Base-by-base conservation (phyloP, 805 yeast genomes). In the Schizosaccharomyces japonicus region DNA sequence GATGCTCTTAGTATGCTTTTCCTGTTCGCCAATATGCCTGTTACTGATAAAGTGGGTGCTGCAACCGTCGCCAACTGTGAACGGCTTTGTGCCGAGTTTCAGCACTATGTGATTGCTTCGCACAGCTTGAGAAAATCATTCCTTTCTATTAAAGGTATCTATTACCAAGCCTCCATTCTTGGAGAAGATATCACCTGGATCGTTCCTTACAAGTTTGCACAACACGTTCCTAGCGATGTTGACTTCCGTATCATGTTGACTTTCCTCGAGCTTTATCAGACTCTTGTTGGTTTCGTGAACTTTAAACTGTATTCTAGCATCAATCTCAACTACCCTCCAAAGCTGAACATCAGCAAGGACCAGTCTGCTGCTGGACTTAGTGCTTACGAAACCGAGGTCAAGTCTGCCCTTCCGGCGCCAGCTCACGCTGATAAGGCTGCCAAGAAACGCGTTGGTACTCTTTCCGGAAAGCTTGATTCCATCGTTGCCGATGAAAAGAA, bases 201-300 rank as follows among this genome's bases (percentile, higher is more conserved):
- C 51, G 93, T 83, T 44, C 98, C 98, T 23, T 90, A 78, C 72
- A 90, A 84, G 63, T 90, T 85, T 68, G 95, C 98, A 17, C 93
- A 87, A 62, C 80, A 80, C 62, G 79, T 90, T 55, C 96, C 98
- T 44, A 65, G 78, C 42, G 96, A 90, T 62, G 76, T 90, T 50
- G 98, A 90, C 65, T 87, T 90, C 69, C 73, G 90, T 63, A 83
- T 90, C 67, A 90, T 90, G 98, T 69, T 83, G 58, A 87, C 96
- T 1, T 90, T 90, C 65, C 71, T 90, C 59, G 98, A 90, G 65
- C 85, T 90, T 64, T 90, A 90, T 66, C 78, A 94, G 17, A 87
- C 96, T 25, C 66, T 90, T 55, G 64, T 85, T 58, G 94, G 84
- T 59, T 90, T 90, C 60, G 85, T 79, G 21, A 68, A 87, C 49